Evolutionary conservation across 352 stramenopile genomes (phyloP), one percentile per base, ranked within the genome.

Genomic region (Blastocystis sp.): DNA sequence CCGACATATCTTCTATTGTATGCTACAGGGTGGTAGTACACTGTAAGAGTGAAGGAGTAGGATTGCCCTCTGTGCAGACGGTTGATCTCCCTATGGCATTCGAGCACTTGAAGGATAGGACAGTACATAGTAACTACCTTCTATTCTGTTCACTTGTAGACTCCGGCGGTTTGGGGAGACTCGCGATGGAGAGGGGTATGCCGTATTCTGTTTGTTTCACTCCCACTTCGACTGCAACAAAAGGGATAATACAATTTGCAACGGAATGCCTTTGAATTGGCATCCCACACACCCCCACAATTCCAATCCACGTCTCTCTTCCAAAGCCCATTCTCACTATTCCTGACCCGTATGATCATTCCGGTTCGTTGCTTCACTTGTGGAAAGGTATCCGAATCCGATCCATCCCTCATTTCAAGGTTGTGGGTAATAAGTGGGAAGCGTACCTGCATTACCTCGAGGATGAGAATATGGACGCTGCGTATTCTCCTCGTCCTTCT

Each of bases 401-500:
- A 19, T 19, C 28, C 28, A 34, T 34, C 28, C 28, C 28, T 34
- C 28, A 34, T 34, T 34, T 34, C 28, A 34, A 34, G 28, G 28
- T 34, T 34, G 28, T 34, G 0, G 28, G 28, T 34, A 34, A 34
- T 34, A 34, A 34, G 28, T 34, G 28, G 28, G 28, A 34, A 34
- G 28, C 28, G 28, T 34, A 34, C 28, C 28, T 34, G 28, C 28
- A 34, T 34, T 34, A 34, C 28, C 28, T 34, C 28, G 74, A 84
- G 34, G 61, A 84, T 21, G 62, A 84, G 43, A 71, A 84, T 28
- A 84, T 67, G 59, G 74, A 67, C 34, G 74, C 59, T 71, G 74
- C 59, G 62, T 77, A 77, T 7, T 84, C 74, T 65, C 10, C 40
- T 84, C 21, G 74, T 65, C 64, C 28, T 71, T 84, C 1, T 65